These are phyloP conservation scores for Pulicaria dysenterica DNA, from an alignment of 129 eudicot species.

Conservation along the genomic window DNA sequence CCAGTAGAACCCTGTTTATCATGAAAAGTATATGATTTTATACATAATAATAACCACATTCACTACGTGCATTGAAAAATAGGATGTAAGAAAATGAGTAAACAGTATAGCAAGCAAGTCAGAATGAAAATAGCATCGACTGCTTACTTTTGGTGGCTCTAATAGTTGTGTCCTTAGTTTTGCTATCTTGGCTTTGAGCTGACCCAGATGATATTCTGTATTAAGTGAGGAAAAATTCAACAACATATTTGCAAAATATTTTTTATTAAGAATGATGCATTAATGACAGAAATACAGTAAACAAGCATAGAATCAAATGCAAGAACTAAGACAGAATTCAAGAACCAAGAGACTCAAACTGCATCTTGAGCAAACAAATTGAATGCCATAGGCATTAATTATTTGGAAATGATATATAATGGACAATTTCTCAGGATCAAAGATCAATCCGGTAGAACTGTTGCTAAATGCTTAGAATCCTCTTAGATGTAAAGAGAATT, in stretches of 20 bases:
- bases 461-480: no score
- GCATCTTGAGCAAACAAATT: not conserved
- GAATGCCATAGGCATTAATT: not conserved
- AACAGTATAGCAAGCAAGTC: constrained; percentile 20
- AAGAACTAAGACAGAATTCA: no score
- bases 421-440: no score
- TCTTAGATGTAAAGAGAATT: no score
- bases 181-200: constrained; percentile 99
- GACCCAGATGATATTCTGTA: constrained; percentile 98
- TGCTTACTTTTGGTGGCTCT: constrained; percentile 95
- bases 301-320: not conserved
- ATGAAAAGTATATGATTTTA: constrained; percentile 1
- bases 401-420: not conserved
- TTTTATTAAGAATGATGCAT: constrained; percentile 14
- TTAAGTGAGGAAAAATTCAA: not conserved
- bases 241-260: constrained; percentile 15
- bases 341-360: not conserved
- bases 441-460: no score
- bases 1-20: constrained; percentile 79
- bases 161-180: constrained; percentile 93
- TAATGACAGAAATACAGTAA: not conserved
- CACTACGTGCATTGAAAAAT: not conserved
- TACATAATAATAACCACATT: not conserved
- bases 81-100: not conserved
- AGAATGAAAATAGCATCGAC: constrained; percentile 2